Evolutionary conservation across 2,329 filamentous ascomycete genomes (phyloP).

Genomic region (Ceratocystis ficicola): DNA sequence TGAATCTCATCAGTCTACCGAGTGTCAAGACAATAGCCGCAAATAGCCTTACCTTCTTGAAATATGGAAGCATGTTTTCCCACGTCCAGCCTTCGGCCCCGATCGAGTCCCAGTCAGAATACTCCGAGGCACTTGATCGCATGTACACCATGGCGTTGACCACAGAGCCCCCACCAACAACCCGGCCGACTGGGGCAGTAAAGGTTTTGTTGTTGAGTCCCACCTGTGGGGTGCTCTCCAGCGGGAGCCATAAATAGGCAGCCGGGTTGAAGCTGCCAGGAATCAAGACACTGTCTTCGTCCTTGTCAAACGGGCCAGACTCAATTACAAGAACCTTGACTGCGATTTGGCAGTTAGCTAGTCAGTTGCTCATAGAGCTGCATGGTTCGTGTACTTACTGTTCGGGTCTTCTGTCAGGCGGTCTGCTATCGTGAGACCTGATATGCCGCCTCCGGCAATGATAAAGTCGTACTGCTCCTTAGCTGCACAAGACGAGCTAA

Average conservation of each 20-base stretch:
- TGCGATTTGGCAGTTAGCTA: conserved; percentile 11
- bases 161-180: conserved; percentile 32
- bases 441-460: conserved; percentile 30
- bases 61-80: conserved; percentile 33
- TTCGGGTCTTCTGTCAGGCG: conserved; percentile 30
- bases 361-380: too few species aligned
- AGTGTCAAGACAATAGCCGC: background rate
- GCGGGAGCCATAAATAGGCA: conserved; percentile 27
- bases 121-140: conserved; percentile 31
- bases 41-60: conserved; percentile 31
- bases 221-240: conserved; percentile 25
- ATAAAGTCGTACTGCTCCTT: conserved; percentile 27
- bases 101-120: conserved; percentile 35
- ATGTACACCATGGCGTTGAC: conserved; percentile 33
- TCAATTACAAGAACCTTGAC: conserved; percentile 28
- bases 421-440: conserved; percentile 30
- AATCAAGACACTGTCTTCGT: conserved; percentile 27
- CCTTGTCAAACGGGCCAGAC: conserved; percentile 26
- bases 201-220: conserved; percentile 25
- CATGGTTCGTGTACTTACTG: conserved; percentile 21
- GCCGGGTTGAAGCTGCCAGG: conserved; percentile 27
- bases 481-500: conserved; percentile 10
- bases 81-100: conserved; percentile 35
- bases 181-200: conserved; percentile 26
- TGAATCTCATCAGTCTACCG: background rate